phyloP scores from a whole-genome alignment of 2,329 filamentous ascomycete species.

The Pyrenochaeta sp. region DNA sequence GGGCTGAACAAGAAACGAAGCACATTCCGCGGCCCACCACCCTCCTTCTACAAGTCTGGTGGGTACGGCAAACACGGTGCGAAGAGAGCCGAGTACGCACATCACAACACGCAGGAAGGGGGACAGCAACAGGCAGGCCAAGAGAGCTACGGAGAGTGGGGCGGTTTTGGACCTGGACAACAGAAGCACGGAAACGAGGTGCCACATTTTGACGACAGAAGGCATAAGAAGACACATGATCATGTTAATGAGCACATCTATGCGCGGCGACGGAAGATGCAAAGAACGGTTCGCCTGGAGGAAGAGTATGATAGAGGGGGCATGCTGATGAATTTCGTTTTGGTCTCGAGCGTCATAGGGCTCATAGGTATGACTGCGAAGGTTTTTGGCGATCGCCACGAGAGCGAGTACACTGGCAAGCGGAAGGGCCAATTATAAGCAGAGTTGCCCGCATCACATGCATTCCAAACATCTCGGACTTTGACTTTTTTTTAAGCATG shows the following conservation, averaged over 20 bases:
- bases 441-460: background rate
- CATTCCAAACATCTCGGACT: background rate
- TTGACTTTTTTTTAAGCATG: slow-evolving; percentile 11
- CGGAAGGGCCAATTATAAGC: background rate
- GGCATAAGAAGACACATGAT: slow-evolving; percentile 78
- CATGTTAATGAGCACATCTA: slow-evolving; percentile 65
- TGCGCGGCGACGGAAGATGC: slow-evolving; percentile 47
- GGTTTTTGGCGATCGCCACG: slow-evolving; percentile 22
- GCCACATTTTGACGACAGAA: slow-evolving; percentile 79
- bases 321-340: slow-evolving; percentile 40
- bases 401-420: background rate
- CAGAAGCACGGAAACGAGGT: slow-evolving; percentile 60
- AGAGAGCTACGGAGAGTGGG: slow-evolving; percentile 42
- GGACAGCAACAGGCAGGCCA: slow-evolving; percentile 32
- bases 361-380: slow-evolving; percentile 33
- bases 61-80: slow-evolving; percentile 75
- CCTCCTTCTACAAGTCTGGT: slow-evolving; percentile 84
- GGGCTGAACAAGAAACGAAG: slow-evolving; percentile 80
- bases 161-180: slow-evolving; percentile 69
- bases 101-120: slow-evolving; percentile 31
- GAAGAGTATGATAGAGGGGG: slow-evolving; percentile 36
- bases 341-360: slow-evolving; percentile 36
- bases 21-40: slow-evolving; percentile 84
- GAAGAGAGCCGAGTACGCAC: slow-evolving; percentile 62
- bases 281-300: slow-evolving; percentile 18